phyloP scores from a whole-genome alignment of 1,284 basidiomycete species.

The Melampsora americana region DNA sequence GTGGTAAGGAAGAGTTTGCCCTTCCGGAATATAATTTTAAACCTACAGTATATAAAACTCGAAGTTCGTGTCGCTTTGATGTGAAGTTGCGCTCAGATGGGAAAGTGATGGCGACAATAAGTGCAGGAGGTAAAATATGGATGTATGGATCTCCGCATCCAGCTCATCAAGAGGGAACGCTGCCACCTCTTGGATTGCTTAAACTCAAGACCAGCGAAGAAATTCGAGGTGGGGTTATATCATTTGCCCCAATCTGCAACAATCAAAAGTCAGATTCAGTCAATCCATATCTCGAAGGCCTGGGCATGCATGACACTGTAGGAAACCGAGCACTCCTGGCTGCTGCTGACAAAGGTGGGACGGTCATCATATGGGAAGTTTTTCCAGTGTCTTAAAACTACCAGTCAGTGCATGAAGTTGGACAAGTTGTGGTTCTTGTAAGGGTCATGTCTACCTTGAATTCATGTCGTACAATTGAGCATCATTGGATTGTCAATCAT shows the following conservation, averaged over 20 bases:
- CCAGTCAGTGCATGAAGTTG: not conserved
- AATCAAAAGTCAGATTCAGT: not conserved
- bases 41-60: constrained; percentile 8
- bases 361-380: constrained; percentile 6
- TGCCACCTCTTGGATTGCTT: constrained; percentile 16
- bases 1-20: too few relatives aligned
- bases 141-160: constrained; percentile 8
- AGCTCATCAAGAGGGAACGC: not conserved
- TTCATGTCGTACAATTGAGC: too few relatives aligned
- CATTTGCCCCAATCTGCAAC: constrained; percentile 15
- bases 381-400: not conserved
- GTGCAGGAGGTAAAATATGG: constrained; percentile 35
- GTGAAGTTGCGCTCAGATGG: constrained; percentile 33
- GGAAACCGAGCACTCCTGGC: constrained; percentile 1
- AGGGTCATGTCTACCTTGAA: too few relatives aligned
- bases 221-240: constrained; percentile 22
- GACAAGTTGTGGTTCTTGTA: not conserved
- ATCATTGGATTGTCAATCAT: too few relatives aligned
- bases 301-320: constrained; percentile 2
- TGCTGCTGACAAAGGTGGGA: constrained; percentile 1
- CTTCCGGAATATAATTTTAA: constrained; percentile 1
- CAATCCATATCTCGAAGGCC: not conserved
- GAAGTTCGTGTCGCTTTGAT: constrained; percentile 28
- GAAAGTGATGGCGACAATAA: constrained; percentile 29
- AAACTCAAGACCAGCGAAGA: constrained; percentile 21